These are phyloP conservation scores for Amphicarpaea edgeworthii DNA, from an alignment of 306 rosid species.

Conservation along the genomic window DNA sequence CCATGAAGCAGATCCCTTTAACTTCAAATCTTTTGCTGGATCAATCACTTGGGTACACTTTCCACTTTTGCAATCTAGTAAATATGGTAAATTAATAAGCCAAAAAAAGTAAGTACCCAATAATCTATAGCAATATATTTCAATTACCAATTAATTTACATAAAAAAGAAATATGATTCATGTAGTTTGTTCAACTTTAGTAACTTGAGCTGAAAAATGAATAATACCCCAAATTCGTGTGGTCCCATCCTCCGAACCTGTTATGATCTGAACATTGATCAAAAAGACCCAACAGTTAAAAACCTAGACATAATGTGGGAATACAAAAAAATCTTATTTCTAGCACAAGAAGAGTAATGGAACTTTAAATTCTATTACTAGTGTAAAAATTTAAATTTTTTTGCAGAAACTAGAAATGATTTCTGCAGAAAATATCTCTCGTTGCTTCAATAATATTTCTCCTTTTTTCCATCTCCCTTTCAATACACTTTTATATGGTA, in stretches of 20 bases:
- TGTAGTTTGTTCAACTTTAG: slow-evolving; percentile 21
- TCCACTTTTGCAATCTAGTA: slow-evolving; percentile 88
- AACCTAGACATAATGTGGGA: slow-evolving; percentile 30
- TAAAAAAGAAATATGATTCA: neutral
- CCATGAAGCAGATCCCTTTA: slow-evolving; percentile 64
- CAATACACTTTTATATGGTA: slow-evolving; percentile 2
- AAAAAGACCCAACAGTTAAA: slow-evolving; percentile 42
- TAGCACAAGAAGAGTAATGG: slow-evolving; percentile 3
- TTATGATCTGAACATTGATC: slow-evolving; percentile 71
- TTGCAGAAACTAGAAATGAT: slow-evolving; percentile 18
- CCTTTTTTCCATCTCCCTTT: slow-evolving; percentile 16
- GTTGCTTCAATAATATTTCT: neutral
- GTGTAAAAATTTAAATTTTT: neutral
- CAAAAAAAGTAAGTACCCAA: slow-evolving; percentile 38
- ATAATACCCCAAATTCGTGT: slow-evolving; percentile 87
- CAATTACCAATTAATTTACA: slow-evolving; percentile 13
- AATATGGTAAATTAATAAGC: slow-evolving; percentile 45
- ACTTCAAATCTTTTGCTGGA: slow-evolving; percentile 65
- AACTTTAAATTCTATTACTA: slow-evolving; percentile 31
- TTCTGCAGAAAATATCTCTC: slow-evolving; percentile 1
- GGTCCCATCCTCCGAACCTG: slow-evolving; percentile 97
- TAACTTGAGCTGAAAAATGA: slow-evolving; percentile 22
- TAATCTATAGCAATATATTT: slow-evolving; percentile 25
- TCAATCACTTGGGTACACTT: slow-evolving; percentile 74
- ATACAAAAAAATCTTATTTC: slow-evolving; percentile 14